Base-by-base conservation (phyloP, 352 stramenopile genomes). In the Pythium folliculosum region DNA sequence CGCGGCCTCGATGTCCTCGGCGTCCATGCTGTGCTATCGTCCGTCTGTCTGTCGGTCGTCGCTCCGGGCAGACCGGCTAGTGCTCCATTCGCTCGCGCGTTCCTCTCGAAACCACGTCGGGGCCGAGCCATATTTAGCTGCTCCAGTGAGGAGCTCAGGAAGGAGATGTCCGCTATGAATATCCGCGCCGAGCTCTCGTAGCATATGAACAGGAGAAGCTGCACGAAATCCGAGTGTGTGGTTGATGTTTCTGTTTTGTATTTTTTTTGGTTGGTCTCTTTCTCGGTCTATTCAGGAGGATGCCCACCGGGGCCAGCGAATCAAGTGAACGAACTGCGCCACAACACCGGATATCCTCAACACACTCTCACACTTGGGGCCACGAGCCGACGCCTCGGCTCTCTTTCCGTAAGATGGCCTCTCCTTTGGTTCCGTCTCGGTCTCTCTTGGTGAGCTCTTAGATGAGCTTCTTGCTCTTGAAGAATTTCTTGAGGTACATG, bases 381-480 rank as follows among this genome's bases (percentile, higher is more conserved):
- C n/a, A n/a, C n/a, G n/a, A n/a, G n/a, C n/a, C n/a, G n/a, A n/a
- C n/a, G 35, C 25, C 21, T 38, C 38, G n/a, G 17, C 35, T 40
- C 35, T 40, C 8, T 40, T 40, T 40, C 35, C 27, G 27, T 32
- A 32, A 32, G 27, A 32, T 32, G 27, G 5, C 27, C 27, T 5
- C 27, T 32, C 27, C 27, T 5, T 40, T 13, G 35, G 35, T 40
- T 14, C 12, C 35, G 35, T 40, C 35, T 14, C 4, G 35, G 8
- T 40, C 35, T 32, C 27, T 32, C 27, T 32, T 32, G 27, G 5
- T 5, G 4, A 9, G 22, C 21, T 48, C 62, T 72, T 92, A 96
- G 65, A 96, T 94, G 66, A 97, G 81, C 73, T 97, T 97, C 73
- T 95, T 95, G 77, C 84, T 92, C 79, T 97, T 97, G 84, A 97